A percentile compares a stretch with the other conserved stretches of the same genome.
phyloP scores from a whole-genome alignment of 495 filamentous ascomycete species.

The Xylaria venustula region DNA sequence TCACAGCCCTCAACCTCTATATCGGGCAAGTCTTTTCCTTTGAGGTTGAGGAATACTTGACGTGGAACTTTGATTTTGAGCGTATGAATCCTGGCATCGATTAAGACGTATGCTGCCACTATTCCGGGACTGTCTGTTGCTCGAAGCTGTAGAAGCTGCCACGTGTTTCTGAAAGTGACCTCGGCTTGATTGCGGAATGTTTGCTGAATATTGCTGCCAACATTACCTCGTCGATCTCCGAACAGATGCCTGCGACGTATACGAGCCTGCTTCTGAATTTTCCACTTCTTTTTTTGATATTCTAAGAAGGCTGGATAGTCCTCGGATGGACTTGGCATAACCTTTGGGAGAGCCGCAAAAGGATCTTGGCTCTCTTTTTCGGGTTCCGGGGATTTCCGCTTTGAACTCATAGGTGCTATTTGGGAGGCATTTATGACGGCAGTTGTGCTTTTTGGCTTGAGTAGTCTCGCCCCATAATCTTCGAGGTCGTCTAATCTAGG shows the following conservation, averaged over 20 bases:
- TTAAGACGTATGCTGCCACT: constrained; percentile 85
- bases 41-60: constrained; percentile 88
- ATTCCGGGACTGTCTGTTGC: constrained; percentile 79
- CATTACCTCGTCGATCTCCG: constrained; percentile 70
- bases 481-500: constrained; percentile 68
- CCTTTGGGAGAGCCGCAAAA: constrained; percentile 76
- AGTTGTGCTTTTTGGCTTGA: constrained; percentile 69
- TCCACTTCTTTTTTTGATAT: constrained; percentile 99
- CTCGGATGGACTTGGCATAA: constrained; percentile 81
- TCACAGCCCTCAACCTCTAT: constrained; percentile 83
- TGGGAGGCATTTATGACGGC: constrained; percentile 51
- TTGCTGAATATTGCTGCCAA: constrained; percentile 73
- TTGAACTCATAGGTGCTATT: constrained; percentile 53
- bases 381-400: constrained; percentile 75
- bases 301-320: constrained; percentile 87
- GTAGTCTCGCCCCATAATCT: constrained; percentile 71
- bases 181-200: constrained; percentile 92
- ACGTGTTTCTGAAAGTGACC: constrained; percentile 82
- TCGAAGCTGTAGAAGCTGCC: constrained; percentile 89
- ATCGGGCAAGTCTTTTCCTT: constrained; percentile 80
- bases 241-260: constrained; percentile 87
- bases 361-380: constrained; percentile 66
- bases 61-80: constrained; percentile 88
- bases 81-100: constrained; percentile 84
- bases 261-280: constrained; percentile 91